These are phyloP conservation scores for Skeletonema menzelii DNA, from an alignment of 108 stramenopile genomes.

Conservation along the genomic window DNA sequence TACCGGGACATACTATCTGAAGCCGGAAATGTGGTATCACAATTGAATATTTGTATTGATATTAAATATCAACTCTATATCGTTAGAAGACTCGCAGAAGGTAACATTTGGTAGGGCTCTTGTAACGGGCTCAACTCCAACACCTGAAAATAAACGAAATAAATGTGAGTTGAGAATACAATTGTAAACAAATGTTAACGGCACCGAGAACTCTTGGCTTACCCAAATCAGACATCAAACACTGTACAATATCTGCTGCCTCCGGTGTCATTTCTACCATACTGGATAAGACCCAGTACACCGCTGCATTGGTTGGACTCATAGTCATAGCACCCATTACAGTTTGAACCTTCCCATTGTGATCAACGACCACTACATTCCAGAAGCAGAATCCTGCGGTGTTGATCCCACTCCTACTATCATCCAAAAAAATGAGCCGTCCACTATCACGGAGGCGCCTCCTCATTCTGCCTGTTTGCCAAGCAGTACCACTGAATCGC, in stretches of 20 bases:
- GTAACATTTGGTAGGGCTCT: no score
- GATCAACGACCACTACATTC: slow-evolving; percentile 6
- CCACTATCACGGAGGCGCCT: background rate
- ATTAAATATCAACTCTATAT: no score
- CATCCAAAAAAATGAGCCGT: slow-evolving; percentile 4
- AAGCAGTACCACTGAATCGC: background rate
- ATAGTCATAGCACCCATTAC: background rate
- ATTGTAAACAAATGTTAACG: no score
- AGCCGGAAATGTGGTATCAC: no score
- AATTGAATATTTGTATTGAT: no score
- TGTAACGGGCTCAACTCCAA: no score
- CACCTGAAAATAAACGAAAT: no score
- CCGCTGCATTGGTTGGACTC: background rate
- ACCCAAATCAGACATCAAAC: background rate
- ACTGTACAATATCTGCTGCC: background rate
- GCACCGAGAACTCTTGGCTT: no score
- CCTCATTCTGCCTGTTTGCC: slow-evolving; percentile 5
- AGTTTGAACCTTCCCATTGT: background rate
- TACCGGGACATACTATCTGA: no score
- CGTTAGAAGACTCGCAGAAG: no score
- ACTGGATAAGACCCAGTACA: background rate
- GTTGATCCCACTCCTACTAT: slow-evolving; percentile 5
- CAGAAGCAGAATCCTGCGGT: slow-evolving; percentile 4
- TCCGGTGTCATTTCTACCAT: background rate
- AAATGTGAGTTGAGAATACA: no score